Evolutionary conservation across 441 rosid species (phyloP), one percentile per base, ranked within the genome.

Genomic region (Mallotus repandus): DNA sequence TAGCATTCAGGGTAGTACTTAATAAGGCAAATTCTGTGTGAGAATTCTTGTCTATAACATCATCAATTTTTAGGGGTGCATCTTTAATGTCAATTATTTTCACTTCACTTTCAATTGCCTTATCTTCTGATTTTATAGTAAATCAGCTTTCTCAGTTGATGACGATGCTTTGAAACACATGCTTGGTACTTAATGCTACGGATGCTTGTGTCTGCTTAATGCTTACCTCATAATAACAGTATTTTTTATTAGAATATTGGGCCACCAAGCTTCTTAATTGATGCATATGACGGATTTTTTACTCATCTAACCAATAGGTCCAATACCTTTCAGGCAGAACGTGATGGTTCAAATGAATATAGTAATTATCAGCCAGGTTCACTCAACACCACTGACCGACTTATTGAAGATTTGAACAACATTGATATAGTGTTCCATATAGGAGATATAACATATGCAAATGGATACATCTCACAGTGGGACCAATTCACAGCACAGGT

Each of bases 401-500:
- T 95, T 77, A 82, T 90, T 67, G 88, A 77, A 70, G 99, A 93
- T 80, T 76, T 91, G 75, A 73, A 67, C 71, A 76, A 91, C 85
- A 74, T 82, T 67, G 94, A 93, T 83, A 88, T 91, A 69, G 91
- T 93, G 57, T 91, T 93, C 82, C 98, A 90, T 78, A 93, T 93
- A 22, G 98, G 99, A 76, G 99, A 95, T 68, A 63, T 95, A 57
- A 69, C 91, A 5, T 93, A 95, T 79, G 61, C 99, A 38, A 95
- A 95, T 76, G 99, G 99, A 41, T 95, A 93, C 74, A 50, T 95
- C 77, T 92, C 99, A 8, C 96, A 95, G 75, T 95, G 99, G 99
- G 99, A 95, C 80, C 99, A 95, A 72, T 92, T 95, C 84, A 95
- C 99, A 41, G 88, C 97, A 57, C 96, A 92, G 82, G 89, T 95